Evolutionary conservation across 2,329 filamentous ascomycete genomes (phyloP).

Genomic region (Phialophora expanda): DNA sequence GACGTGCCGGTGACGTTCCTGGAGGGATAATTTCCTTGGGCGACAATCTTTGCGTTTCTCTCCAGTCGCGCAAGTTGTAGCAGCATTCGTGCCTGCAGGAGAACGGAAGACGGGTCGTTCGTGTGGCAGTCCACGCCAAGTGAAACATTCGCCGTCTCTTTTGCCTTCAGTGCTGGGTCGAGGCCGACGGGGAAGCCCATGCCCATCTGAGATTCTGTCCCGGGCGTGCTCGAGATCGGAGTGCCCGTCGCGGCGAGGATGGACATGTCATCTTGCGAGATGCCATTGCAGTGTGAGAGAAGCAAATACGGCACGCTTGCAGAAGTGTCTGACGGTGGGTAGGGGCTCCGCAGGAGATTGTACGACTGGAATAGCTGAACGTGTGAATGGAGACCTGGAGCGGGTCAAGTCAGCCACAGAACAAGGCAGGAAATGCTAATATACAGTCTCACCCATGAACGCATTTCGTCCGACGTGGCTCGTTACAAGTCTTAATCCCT

Average conservation of each 20-base stretch:
- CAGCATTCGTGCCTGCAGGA: slow-evolving; percentile 41
- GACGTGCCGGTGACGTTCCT: slow-evolving; percentile 43
- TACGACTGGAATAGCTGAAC: slow-evolving; percentile 39
- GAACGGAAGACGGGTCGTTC: slow-evolving; percentile 41
- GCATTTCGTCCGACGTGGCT: slow-evolving; percentile 40
- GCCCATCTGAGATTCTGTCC: slow-evolving; percentile 59
- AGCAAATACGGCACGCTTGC: slow-evolving; percentile 47
- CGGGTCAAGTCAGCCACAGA: neutral
- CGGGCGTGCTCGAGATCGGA: slow-evolving; percentile 53
- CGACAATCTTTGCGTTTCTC: slow-evolving; percentile 42
- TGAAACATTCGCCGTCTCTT: slow-evolving; percentile 29
- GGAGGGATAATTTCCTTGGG: slow-evolving; percentile 39
- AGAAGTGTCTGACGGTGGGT: slow-evolving; percentile 1
- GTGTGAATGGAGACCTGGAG: slow-evolving; percentile 24
- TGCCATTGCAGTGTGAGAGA: slow-evolving; percentile 49
- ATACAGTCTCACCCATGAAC: slow-evolving; percentile 33
- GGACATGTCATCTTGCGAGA: slow-evolving; percentile 38
- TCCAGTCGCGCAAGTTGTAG: slow-evolving; percentile 42
- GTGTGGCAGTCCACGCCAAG: slow-evolving; percentile 45
- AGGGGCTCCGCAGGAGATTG: slow-evolving; percentile 44
- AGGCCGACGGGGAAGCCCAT: slow-evolving; percentile 47
- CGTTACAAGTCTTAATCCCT: slow-evolving; percentile 41
- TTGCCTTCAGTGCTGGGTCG: slow-evolving; percentile 29
- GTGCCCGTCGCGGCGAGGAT: slow-evolving; percentile 34
- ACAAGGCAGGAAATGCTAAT: neutral